Conservation (phyloP, 306 rosid species). For the Prunus mume region DNA sequence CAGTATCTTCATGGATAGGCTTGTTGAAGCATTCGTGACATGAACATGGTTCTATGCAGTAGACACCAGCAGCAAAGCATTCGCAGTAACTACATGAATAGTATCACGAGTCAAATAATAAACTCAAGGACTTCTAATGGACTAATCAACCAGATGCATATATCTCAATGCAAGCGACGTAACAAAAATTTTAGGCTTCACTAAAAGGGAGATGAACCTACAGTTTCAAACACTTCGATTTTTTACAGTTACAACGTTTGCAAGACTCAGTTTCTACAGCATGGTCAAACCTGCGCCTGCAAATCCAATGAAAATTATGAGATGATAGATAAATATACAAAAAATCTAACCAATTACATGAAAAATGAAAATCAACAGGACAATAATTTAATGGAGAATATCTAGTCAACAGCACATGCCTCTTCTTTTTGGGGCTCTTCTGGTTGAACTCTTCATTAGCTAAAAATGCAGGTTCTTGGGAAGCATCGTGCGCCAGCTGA, state of each 20-base stretch:
- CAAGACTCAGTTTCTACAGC: slow-evolving; percentile 63
- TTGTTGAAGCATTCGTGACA: slow-evolving; percentile 87
- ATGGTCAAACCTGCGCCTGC: slow-evolving; percentile 69
- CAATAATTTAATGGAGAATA: slow-evolving; percentile 10
- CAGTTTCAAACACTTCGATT: slow-evolving; percentile 95
- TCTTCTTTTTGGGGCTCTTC: slow-evolving; percentile 79
- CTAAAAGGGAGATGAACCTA: slow-evolving; percentile 38
- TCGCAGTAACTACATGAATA: slow-evolving; percentile 69
- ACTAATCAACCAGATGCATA: neutral
- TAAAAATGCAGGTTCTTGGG: slow-evolving; percentile 40
- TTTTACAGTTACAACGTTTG: slow-evolving; percentile 90
- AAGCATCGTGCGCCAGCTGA: slow-evolving; percentile 58
- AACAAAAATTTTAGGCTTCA: neutral
- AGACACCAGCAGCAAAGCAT: slow-evolving; percentile 93
- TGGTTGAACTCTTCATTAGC: slow-evolving; percentile 61
- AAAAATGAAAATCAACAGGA: neutral
- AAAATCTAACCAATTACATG: slow-evolving; percentile 2
- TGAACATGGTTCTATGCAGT: slow-evolving; percentile 83
- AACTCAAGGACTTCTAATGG: neutral
- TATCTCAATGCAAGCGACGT: neutral
- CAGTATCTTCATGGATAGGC: slow-evolving; percentile 73
- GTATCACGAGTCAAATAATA: neutral
- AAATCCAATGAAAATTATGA: slow-evolving; percentile 30
- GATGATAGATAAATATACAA: slow-evolving; percentile 27
- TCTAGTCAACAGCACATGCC: slow-evolving; percentile 35